Base-by-base conservation (phyloP, 1,139 yeast species). In the Yamadazyma atmosphaerica region DNA sequence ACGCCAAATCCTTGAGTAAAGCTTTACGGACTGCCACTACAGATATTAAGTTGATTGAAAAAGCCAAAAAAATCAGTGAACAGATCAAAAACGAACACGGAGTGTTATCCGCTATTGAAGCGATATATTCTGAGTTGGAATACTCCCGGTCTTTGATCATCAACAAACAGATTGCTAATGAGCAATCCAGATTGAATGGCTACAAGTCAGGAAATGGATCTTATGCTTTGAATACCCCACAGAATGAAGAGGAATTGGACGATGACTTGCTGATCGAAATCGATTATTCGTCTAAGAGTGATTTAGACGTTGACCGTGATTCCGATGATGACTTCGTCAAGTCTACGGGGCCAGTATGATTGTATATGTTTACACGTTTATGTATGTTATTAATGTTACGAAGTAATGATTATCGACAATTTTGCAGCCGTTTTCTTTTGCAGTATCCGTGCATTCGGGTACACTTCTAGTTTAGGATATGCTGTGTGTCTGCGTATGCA, bases 51-150 rank as follows among this genome's bases (percentile, higher is more conserved):
- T 81, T 87, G 51, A 79, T 77, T 16, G 77, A 78, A 30, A 83
- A 76, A 51, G 95, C 96, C 0, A 66, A 63, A 33, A 63, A 61
- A 16, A 65, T 87, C 12, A 86, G 95, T 19, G 72, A 68, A 32
- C 71, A 72, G 36, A 86, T 90, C 40, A 61, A 76, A 12, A 64
- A 64, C 17, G 98, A 90, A 55, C 68, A 83, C 52, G 98, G 98
- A 2, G 96, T 89, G 6, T 64, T 66, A 15, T 71, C 71, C 19
- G 98, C 98, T 0, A 80, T 90, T 35, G 83, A 80, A 42, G 65
- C 79, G 10, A 85, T 90, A 14, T 90, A 90, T 60, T 72, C 80
- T 1, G 89, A 89, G 47, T 60, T 89, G 59, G 92, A 83, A 39
- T 90, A 90, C 56, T 87, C 97, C 2, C 64, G 75, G 70, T 38